A percentile compares a stretch with the other conserved stretches of the same genome.
Evolutionary conservation across 1,284 basidiomycete species (phyloP).

Genomic region (Cryptococcus maquisensis): DNA sequence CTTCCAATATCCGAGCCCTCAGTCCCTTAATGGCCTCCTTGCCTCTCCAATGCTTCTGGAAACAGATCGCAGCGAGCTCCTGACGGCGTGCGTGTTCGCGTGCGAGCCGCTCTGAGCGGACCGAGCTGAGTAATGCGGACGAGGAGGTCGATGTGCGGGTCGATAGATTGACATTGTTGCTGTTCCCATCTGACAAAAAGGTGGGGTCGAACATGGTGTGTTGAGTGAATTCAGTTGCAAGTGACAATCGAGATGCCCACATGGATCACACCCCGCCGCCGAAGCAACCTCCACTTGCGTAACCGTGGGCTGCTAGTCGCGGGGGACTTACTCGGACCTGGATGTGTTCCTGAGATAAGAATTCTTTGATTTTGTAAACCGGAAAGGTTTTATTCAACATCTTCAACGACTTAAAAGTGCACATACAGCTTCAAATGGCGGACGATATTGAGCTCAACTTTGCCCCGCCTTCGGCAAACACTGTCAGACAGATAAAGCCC

Average conservation of each 20-base stretch:
- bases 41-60: constrained; percentile 46
- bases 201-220: neutral
- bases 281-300: neutral
- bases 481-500: constrained; percentile 20
- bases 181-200: neutral
- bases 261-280: no score
- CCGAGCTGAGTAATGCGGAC: constrained; percentile 26
- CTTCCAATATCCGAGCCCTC: constrained; percentile 8
- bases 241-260: neutral
- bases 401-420: neutral
- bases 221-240: neutral
- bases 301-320: neutral
- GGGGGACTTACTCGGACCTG: neutral
- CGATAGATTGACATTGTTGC: constrained; percentile 36
- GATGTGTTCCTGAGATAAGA: neutral
- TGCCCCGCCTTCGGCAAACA: constrained; percentile 23
- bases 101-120: constrained; percentile 36
- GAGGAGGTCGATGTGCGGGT: constrained; percentile 37
- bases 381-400: constrained; percentile 1
- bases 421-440: constrained; percentile 28
- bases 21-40: constrained; percentile 8
- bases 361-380: neutral
- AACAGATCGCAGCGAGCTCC: constrained; percentile 26
- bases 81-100: constrained; percentile 34
- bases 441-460: constrained; percentile 50